Base-by-base conservation (phyloP, 2,329 filamentous ascomycete genomes). In the Cladorrhinum sp. region DNA sequence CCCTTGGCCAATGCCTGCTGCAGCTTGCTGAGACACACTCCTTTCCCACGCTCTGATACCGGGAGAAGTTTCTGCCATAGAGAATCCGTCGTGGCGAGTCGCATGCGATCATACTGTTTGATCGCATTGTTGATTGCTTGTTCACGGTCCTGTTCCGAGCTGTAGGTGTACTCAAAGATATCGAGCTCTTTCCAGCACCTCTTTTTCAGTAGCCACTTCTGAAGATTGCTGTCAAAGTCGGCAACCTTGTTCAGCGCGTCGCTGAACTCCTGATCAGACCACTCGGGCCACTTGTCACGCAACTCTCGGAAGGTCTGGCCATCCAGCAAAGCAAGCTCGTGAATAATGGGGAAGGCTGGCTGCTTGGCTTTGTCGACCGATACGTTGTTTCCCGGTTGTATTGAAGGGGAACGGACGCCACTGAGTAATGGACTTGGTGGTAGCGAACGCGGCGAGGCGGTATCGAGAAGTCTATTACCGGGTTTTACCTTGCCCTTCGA, bases 151-250 rank as follows among this genome's bases (percentile, higher is more conserved):
- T 81, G 79, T 18, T 78, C 73, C 38, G 71, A 76, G 50, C 77
- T 75, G 68, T 88, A 88, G 25, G 81, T 75, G 70, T 86, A 86
- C 60, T 79, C 81, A 79, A 82, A 88, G 22, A 87, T 82, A 65
- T 88, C 85, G 13, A 88, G 77, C 64, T 88, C 85, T 71, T 81
- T 86, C 80, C 81, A 88, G 63, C 79, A 83, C 23, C 77, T 74
- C 72, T 83, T 85, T 62, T 81, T 79, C 66, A 88, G 72, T 32
- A 76, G 73, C 79, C 82, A 88, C 65, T 78, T 84, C 62, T 82
- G 78, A 3, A 74, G 74, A 2, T 75, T 71, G 3, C 76, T 64
- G 60, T 81, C 77, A 57, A 79, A 78, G 60, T 83, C 80, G 27
- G 83, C 85, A 22, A 85, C 83, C 72, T 87, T 88, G 53, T 81